Evolutionary conservation across 805 yeast species (phyloP), one percentile per base, ranked within the genome.

Genomic region (Wickerhamiella allomyrinae): DNA sequence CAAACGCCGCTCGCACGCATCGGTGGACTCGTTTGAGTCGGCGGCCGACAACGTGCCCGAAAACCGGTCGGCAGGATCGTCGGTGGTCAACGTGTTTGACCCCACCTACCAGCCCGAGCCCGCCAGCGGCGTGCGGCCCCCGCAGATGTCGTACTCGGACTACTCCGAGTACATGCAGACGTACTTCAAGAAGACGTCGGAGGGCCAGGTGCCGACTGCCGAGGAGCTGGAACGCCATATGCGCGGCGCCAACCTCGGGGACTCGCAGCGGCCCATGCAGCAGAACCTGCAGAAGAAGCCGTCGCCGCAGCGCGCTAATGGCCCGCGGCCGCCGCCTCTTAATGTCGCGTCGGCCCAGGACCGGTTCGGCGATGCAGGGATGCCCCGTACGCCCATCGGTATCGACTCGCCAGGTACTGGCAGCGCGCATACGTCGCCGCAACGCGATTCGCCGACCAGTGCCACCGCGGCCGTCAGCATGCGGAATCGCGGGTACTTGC

Each of bases 161-260:
- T 53, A 53, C 47, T 44, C 48, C 15, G 57, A 52, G 46, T 53
- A 53, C 43, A 50, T 53, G 54, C 44, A 42, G 37, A 52, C 49
- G 36, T 52, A 52, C 35, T 42, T 53, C 33, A 23, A 47, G 14
- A 40, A 44, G 15, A 17, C 17, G 24, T 41, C 22, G 29, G 15
- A 17, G 19, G 25, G 24, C 10, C 37, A n/a, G 5, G 15, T 20
- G 24, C 39, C n/a, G 10, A n/a, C 17, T 19, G 6, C 20, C 19
- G 27, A 13, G 10, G 15, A 11, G 20, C 14, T 11, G 20, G 29
- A 11, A 6, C 29, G 20, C 20, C 15, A 15, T 2, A 5, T 15
- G 9, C 9, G 17, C 21, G 20, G 17, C 21, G 6, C 34, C 14
- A 31, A 31, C 11, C 10, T 17, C 17, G 11, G 17, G 17, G 9